These are phyloP conservation scores for Entamoeba moshkovskii DNA, from an alignment of 208 protist genomes.

Conservation along the genomic window DNA sequence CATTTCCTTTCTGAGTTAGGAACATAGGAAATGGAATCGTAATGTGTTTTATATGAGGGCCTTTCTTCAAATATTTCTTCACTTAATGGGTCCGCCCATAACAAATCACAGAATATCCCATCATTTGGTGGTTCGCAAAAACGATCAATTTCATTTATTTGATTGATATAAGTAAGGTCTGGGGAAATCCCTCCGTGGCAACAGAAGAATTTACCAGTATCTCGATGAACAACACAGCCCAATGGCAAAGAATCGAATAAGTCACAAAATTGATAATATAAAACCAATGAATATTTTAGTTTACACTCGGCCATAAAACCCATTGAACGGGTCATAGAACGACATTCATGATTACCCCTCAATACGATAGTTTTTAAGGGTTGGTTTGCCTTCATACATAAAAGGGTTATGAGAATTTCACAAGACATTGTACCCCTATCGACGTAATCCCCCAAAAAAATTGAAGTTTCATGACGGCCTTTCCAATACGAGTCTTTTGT, in stretches of 20 bases:
- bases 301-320: conserved; percentile 23
- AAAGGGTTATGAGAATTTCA: conserved; percentile 77
- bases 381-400: conserved; percentile 64
- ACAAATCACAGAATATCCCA: conserved; percentile 18
- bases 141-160: conserved; percentile 11
- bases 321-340: conserved; percentile 19
- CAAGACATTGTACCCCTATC: conserved; percentile 61
- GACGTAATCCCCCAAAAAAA: conserved; percentile 29
- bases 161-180: not conserved
- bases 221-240: not conserved
- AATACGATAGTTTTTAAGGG: conserved; percentile 10
- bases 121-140: conserved; percentile 11
- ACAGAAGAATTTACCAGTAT: conserved; percentile 11
- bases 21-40: not conserved
- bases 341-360: conserved; percentile 25
- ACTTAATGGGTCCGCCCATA: conserved; percentile 21
- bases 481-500: not conserved
- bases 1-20: conserved; percentile 9
- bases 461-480: not conserved
- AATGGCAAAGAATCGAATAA: conserved; percentile 24
- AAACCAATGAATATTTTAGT: conserved; percentile 11
- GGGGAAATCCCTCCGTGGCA: conserved; percentile 26
- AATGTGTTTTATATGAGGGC: not conserved
- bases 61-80: conserved; percentile 20
- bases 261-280: conserved; percentile 6